Evolutionary conservation across 371 early-diverging fungal species (phyloP).

Genomic region (Syncephalastrum monosporum): DNA sequence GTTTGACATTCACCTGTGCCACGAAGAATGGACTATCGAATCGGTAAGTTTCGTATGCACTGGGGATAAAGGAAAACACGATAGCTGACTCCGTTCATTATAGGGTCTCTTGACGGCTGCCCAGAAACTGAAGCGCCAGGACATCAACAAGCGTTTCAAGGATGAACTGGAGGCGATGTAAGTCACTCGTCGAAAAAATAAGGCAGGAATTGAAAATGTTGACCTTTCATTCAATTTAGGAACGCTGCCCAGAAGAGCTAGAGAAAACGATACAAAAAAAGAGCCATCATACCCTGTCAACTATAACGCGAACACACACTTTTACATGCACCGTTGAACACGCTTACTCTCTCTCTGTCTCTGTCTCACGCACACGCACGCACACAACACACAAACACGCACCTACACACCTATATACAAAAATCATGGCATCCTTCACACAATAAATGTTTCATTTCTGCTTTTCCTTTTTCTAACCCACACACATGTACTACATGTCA

Average conservation of each 20-base stretch:
- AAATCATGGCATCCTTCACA: no score
- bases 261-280: no score
- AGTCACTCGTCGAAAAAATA: neutral
- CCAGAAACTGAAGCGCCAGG: conserved; percentile 81
- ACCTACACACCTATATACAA: no score
- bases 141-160: conserved; percentile 58
- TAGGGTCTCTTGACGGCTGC: conserved; percentile 75
- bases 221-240: neutral
- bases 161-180: conserved; percentile 56
- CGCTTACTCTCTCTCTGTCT: no score
- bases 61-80: no score
- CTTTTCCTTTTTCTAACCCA: no score
- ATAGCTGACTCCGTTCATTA: neutral
- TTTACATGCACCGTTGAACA: no score
- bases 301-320: neutral
- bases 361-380: no score
- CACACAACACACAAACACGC: no score
- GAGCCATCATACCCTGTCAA: no score
- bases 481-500: no score
- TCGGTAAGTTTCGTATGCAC: conserved; percentile 35
- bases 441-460: no score
- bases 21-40: conserved; percentile 84
- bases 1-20: conserved; percentile 58
- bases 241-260: conserved; percentile 5
- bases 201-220: neutral